Evolutionary conservation across 768 basidiomycete species (phyloP).

Genomic region (Boletus rubropictus): DNA sequence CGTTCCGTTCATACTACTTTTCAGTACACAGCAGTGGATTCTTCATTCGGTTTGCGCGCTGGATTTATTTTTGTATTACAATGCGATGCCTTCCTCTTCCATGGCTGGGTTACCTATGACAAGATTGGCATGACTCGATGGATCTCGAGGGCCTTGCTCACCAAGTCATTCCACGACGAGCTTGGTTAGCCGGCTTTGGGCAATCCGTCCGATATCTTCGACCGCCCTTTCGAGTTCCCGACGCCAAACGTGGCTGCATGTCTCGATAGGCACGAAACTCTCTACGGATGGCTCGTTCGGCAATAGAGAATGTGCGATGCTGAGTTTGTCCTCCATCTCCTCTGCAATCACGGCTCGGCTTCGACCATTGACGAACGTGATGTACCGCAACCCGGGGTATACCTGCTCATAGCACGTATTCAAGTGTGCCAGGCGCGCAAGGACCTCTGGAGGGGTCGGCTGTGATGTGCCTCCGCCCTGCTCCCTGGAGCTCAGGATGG

Average conservation of each 20-base stretch:
- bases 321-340: conserved; percentile 73
- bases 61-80: conserved; percentile 13
- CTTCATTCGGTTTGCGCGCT: background rate
- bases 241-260: conserved; percentile 48
- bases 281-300: conserved; percentile 32
- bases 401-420: conserved; percentile 71
- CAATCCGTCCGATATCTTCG: conserved; percentile 68
- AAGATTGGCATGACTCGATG: background rate
- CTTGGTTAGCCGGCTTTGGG: conserved; percentile 55
- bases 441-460: conserved; percentile 67
- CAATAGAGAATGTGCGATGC: conserved; percentile 45
- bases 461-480: conserved; percentile 48
- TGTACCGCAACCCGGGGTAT: conserved; percentile 76
- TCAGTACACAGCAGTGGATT: conserved; percentile 10
- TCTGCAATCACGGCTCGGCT: conserved; percentile 62
- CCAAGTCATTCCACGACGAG: conserved; percentile 8
- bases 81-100: conserved; percentile 2
- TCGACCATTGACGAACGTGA: conserved; percentile 90
- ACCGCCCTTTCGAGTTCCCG: conserved; percentile 69
- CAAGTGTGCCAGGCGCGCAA: conserved; percentile 65
- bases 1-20: conserved; percentile 2
- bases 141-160: background rate
- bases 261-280: conserved; percentile 34
- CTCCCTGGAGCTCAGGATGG: conserved; percentile 71
- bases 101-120: background rate